Conservation (phyloP, 768 basidiomycete species). For the Lyophyllum semitale region DNA sequence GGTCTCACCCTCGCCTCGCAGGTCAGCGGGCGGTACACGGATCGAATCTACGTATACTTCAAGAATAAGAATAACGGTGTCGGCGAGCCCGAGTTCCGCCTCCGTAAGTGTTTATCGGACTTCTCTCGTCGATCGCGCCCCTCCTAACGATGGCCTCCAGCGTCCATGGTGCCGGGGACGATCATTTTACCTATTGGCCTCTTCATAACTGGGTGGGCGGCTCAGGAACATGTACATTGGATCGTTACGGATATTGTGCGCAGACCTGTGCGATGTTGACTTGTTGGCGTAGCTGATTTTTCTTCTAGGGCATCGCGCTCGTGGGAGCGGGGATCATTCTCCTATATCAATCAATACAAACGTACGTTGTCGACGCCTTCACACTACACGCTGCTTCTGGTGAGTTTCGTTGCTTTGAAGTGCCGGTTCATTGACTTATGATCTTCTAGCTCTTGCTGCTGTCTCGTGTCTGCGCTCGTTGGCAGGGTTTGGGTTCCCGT, state of each 20-base stretch:
- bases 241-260: conserved; percentile 68
- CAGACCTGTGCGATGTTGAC: background rate
- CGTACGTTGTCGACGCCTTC: conserved; percentile 70
- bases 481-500: conserved; percentile 74
- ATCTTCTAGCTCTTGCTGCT: conserved; percentile 62
- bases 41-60: conserved; percentile 52
- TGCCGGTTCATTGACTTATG: background rate
- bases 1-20: conserved; percentile 58
- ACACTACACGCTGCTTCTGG: conserved; percentile 70
- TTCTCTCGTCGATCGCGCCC: background rate
- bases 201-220: conserved; percentile 72
- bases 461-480: conserved; percentile 63
- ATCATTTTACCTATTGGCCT: conserved; percentile 66
- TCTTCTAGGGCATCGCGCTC: conserved; percentile 51
- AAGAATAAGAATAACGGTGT: conserved; percentile 49
- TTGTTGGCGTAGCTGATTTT: conserved; percentile 5
- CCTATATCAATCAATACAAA: conserved; percentile 62
- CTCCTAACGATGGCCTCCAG: conserved; percentile 27
- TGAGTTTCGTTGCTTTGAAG: conserved; percentile 16
- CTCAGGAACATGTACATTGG: conserved; percentile 62
- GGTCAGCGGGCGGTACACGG: conserved; percentile 56
- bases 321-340: conserved; percentile 62
- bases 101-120: conserved; percentile 36
- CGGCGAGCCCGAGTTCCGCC: conserved; percentile 51
- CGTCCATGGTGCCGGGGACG: conserved; percentile 59